Base-by-base conservation (phyloP, 169 alveolate species). In the Cryptosporidium bovis region DNA sequence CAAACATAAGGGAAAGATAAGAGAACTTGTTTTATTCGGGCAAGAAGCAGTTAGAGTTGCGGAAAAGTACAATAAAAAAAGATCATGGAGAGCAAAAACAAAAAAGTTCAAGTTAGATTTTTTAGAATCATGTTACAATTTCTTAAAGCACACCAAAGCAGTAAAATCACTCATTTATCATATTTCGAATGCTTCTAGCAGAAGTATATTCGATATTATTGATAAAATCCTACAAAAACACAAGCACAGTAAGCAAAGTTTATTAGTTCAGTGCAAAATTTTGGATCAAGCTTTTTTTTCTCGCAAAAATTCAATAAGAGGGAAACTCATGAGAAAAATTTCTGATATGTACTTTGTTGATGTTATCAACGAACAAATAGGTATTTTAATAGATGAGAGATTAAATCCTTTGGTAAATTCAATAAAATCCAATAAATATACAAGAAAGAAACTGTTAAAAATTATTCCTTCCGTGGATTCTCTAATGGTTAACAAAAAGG, bases 61-160 rank as follows among this genome's bases (percentile, higher is more conserved):
- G 18, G 87, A 77, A 27, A 77, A 77, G 13, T 77, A 77, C 31
- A 62, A 27, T 16, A 77, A 60, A 12, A 77, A 77, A 20, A 77
- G n/a, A 34, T 77, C 87, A 7, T 77, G 87, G 87, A 77, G 87
- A 33, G 56, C 33, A 24, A 77, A 77, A 50, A 77, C 69, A 13
- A 58, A 29, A 60, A 55, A 62, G 27, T 77, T 77, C 44, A 77
- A 77, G 51, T 33, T 60, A 27, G 87, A 77, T 12, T 60, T 77
- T 50, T 53, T 77, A 12, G 71, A 62, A 40, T 53, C 56, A 24
- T 18, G 71, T 3, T 18, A 60, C 10, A 71, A 77, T 24, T 77
- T 60, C 64, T 60, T 44, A 15, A 33, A 77, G 33, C 69, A 77
- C 31, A 12, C 71, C 5, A 77, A 62, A 34, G 69, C 87, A 20